These are phyloP conservation scores for Skeletonema costatum DNA, from an alignment of 108 stramenopile genomes.

Conservation along the genomic window DNA sequence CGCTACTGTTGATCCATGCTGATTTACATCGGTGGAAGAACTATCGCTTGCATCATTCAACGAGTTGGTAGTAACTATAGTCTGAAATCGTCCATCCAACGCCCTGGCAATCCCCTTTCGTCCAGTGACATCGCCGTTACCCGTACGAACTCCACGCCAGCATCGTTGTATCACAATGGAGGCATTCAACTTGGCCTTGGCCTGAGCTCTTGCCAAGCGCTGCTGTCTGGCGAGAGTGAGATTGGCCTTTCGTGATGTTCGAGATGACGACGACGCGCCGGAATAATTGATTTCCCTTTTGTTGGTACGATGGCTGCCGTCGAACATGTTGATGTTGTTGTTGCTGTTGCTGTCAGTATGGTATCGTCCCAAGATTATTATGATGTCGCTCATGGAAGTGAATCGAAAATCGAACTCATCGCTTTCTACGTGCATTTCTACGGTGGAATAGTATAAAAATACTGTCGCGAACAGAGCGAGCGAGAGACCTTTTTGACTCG, in stretches of 20 bases:
- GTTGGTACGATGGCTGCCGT: constrained; percentile 46
- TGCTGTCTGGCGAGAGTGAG: constrained; percentile 23
- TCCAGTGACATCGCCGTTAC: background rate
- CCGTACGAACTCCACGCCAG: constrained; percentile 35
- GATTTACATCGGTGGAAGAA: background rate
- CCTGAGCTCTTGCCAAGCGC: constrained; percentile 23
- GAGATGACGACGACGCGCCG: constrained; percentile 25
- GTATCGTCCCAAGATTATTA: no score
- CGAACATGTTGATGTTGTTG: constrained; percentile 23
- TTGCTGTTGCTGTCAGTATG: no score
- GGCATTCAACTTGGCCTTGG: constrained; percentile 26
- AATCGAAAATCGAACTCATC: no score
- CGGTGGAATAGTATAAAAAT: no score
- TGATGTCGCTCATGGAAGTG: no score
- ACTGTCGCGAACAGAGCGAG: no score
- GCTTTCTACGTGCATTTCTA: no score
- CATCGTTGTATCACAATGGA: constrained; percentile 10
- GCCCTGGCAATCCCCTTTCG: constrained; percentile 26
- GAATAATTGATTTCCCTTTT: constrained; percentile 40
- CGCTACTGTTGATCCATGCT: background rate
- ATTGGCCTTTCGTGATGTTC: constrained; percentile 13
- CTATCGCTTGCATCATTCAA: background rate
- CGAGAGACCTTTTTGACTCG: no score
- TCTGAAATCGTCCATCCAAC: constrained; percentile 8
- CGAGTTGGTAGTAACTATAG: background rate